phyloP scores from a whole-genome alignment of 169 alveolate species.

The Cryptosporidium canis region DNA sequence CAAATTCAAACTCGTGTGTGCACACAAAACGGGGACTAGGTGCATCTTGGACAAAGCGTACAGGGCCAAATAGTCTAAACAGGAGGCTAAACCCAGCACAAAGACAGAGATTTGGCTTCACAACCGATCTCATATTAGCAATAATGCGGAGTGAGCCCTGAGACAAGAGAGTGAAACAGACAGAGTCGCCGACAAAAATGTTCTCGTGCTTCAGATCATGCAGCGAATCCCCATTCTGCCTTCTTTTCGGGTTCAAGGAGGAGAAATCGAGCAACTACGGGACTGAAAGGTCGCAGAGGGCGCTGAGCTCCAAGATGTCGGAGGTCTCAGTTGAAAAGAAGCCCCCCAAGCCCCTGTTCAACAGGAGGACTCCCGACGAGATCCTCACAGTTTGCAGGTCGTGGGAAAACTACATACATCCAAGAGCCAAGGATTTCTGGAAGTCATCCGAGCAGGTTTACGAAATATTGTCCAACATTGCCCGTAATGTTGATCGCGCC shows the following conservation, averaged over 20 bases:
- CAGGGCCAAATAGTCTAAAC: neutral
- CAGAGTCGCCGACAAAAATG: neutral
- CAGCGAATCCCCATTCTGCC: constrained; percentile 65
- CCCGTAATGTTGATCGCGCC: constrained; percentile 82
- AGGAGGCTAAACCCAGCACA: neutral
- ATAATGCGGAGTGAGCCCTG: neutral
- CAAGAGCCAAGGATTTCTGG: constrained; percentile 91
- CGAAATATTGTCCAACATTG: constrained; percentile 85
- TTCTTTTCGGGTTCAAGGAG: constrained; percentile 58
- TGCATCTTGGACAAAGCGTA: neutral
- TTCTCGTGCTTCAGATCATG: constrained; percentile 70
- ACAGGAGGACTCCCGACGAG: constrained; percentile 88
- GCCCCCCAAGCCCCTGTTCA: constrained; percentile 47
- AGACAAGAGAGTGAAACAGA: too few species aligned
- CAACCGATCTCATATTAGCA: neutral
- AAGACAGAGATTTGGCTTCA: neutral
- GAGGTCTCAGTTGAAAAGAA: constrained; percentile 11
- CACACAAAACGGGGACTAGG: neutral
- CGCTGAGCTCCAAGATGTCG: constrained; percentile 60
- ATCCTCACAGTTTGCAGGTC: constrained; percentile 84
- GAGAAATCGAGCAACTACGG: constrained; percentile 45
- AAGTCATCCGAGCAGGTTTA: constrained; percentile 84
- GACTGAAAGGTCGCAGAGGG: constrained; percentile 53
- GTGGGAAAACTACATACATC: constrained; percentile 92
- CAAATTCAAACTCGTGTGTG: neutral